phyloP scores from a whole-genome alignment of 805 yeast species.

The Metschnikowia sp. region DNA sequence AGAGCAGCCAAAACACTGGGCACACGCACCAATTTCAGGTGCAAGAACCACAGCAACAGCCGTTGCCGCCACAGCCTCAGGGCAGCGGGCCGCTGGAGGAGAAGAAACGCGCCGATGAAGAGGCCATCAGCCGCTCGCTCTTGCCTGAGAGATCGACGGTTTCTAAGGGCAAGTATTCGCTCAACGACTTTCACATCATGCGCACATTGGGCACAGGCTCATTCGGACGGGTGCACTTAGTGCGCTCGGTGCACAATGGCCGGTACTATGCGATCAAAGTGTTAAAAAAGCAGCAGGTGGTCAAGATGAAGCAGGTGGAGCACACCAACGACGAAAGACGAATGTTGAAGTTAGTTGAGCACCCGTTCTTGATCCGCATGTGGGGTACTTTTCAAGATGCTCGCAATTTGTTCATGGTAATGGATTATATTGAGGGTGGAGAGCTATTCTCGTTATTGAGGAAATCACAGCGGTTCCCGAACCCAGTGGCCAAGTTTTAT shows the following conservation, averaged over 20 bases:
- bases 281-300: slow-evolving; percentile 53
- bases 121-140: slow-evolving; percentile 17
- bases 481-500: slow-evolving; percentile 61
- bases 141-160: slow-evolving; percentile 19
- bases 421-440: slow-evolving; percentile 66
- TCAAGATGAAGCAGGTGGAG: slow-evolving; percentile 60
- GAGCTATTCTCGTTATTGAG: slow-evolving; percentile 55
- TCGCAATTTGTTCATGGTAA: slow-evolving; percentile 55
- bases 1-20: background rate
- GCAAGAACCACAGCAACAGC: slow-evolving; percentile 1
- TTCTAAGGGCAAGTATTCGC: slow-evolving; percentile 56
- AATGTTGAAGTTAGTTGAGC: slow-evolving; percentile 55
- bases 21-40: slow-evolving; percentile 4
- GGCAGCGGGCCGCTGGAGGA: background rate
- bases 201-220: slow-evolving; percentile 61
- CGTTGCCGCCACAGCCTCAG: background rate
- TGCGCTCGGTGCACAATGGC: slow-evolving; percentile 55
- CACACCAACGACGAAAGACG: slow-evolving; percentile 62
- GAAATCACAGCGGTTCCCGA: slow-evolving; percentile 57
- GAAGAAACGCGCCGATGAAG: slow-evolving; percentile 11
- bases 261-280: slow-evolving; percentile 60
- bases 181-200: slow-evolving; percentile 53
- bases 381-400: slow-evolving; percentile 68
- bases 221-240: slow-evolving; percentile 59
- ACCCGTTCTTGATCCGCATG: slow-evolving; percentile 59